Base-by-base conservation (phyloP, 1,284 basidiomycete species). In the Puccinia hordei region DNA sequence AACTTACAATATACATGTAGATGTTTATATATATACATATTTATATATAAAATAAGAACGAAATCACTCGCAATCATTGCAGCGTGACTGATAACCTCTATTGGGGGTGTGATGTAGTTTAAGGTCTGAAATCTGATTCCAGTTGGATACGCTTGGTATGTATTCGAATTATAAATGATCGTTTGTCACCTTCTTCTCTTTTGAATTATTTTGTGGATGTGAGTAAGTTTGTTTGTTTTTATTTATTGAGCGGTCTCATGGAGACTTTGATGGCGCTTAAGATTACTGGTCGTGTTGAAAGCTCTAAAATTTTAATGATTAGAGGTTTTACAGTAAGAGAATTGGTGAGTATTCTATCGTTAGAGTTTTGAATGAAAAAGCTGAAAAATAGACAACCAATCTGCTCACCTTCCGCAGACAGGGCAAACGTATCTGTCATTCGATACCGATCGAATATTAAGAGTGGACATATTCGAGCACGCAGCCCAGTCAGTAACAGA, bases 261-360 rank as follows among this genome's bases (percentile, higher is more conserved):
- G 35, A 80, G 61, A 38, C 44, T 61, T 73, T 80, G 78, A 35
- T 80, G 78, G 17, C 78, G 78, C 57, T 66, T 80, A 12, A 80
- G 61, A 41, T 80, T 80, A n/a, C 78, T 80, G 53, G 65, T 73
- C 15, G 78, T 80, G 44, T 80, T 80, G 69, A 80, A 80, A 41
- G 78, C 68, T 71, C 78, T 80, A 46, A 46, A n/a, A 38, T 41
- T 46, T n/a, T n/a, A n/a, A n/a, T n/a, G n/a, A n/a, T n/a, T n/a
- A n/a, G n/a, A n/a, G n/a, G n/a, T n/a, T n/a, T n/a, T n/a, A n/a
- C n/a, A n/a, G n/a, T n/a, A n/a, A n/a, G n/a, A n/a, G 51, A 24
- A 46, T 30, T n/a, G 49, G 5, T n/a, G n/a, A n/a, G n/a, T n/a
- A n/a, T n/a, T n/a, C 38, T 41, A 41, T 33, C 9, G 19, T 22